Conservation (phyloP, 306 rosid genomes). For the Lupinus albus region DNA sequence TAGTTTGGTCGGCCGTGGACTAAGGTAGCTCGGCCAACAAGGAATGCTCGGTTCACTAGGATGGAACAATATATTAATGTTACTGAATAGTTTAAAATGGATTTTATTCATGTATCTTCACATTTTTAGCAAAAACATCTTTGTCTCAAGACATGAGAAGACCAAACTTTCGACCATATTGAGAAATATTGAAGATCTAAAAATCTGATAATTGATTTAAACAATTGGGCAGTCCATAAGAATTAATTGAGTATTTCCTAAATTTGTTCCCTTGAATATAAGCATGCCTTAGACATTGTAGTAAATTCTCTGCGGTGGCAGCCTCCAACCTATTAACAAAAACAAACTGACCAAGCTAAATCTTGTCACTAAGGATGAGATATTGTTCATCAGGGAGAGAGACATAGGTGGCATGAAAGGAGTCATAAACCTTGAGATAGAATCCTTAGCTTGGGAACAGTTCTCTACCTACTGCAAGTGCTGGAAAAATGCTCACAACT, state of each 20-base stretch:
- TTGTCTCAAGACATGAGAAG: slow-evolving; percentile 12
- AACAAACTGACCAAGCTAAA: slow-evolving; percentile 90
- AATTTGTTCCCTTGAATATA: slow-evolving; percentile 4
- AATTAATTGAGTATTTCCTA: background rate
- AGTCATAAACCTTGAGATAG: slow-evolving; percentile 94
- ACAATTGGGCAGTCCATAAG: background rate
- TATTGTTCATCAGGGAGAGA: slow-evolving; percentile 93
- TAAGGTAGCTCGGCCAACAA: no score
- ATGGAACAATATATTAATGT: no score
- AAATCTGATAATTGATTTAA: background rate
- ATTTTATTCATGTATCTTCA: background rate
- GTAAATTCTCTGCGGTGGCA: slow-evolving; percentile 82
- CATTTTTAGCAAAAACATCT: no score
- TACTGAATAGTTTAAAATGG: background rate
- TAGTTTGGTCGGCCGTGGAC: no score
- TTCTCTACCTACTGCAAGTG: slow-evolving; percentile 79
- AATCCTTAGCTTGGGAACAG: slow-evolving; percentile 87
- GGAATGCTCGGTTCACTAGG: no score
- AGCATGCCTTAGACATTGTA: slow-evolving; percentile 83
- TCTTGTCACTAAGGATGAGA: slow-evolving; percentile 94
- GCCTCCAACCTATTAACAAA: slow-evolving; percentile 86
- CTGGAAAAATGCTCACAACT: slow-evolving; percentile 96
- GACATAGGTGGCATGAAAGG: slow-evolving; percentile 92
- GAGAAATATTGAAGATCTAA: background rate
- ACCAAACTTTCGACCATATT: background rate